These are phyloP conservation scores for Rubia yunnanensis DNA, from an alignment of 257 asterid species.

Conservation along the genomic window DNA sequence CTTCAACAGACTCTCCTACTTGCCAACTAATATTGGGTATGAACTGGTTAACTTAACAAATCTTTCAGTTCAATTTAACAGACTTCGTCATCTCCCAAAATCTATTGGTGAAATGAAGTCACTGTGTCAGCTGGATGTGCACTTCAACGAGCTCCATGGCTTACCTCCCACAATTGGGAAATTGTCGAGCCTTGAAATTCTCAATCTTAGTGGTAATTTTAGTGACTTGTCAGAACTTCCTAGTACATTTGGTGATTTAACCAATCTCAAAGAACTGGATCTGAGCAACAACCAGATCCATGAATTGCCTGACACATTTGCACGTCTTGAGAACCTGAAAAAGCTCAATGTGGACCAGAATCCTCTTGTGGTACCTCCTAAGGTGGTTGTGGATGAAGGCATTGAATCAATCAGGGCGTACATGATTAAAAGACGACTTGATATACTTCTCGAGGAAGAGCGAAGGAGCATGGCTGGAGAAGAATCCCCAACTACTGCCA, in stretches of 20 bases:
- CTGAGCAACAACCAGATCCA: constrained; percentile 92
- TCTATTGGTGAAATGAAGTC: constrained; percentile 80
- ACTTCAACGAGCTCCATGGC: constrained; percentile 75
- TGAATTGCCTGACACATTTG: constrained; percentile 62
- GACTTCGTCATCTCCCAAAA: constrained; percentile 70
- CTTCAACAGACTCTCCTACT: constrained; percentile 65
- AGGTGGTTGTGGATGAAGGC: constrained; percentile 57
- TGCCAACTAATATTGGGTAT: constrained; percentile 79
- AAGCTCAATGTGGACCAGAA: constrained; percentile 66
- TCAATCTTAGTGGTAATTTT: constrained; percentile 76
- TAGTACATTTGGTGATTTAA: constrained; percentile 57
- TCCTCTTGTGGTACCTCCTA: constrained; percentile 77
- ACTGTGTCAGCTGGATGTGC: constrained; percentile 43
- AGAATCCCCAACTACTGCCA: constrained; percentile 24
- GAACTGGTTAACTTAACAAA: constrained; percentile 52
- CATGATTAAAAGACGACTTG: constrained; percentile 55
- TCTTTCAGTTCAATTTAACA: constrained; percentile 59
- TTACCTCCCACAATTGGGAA: constrained; percentile 62
- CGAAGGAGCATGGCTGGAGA: constrained; percentile 25
- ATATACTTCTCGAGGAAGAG: constrained; percentile 48
- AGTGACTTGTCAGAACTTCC: constrained; percentile 73
- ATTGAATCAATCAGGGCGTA: constrained; percentile 56
- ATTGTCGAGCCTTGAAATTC: constrained; percentile 54
- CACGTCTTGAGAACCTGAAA: constrained; percentile 43
- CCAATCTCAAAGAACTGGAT: constrained; percentile 69